Evolutionary conservation across 1,139 yeast species (phyloP).

Genomic region (Hemisphaericaspora subhashii): DNA sequence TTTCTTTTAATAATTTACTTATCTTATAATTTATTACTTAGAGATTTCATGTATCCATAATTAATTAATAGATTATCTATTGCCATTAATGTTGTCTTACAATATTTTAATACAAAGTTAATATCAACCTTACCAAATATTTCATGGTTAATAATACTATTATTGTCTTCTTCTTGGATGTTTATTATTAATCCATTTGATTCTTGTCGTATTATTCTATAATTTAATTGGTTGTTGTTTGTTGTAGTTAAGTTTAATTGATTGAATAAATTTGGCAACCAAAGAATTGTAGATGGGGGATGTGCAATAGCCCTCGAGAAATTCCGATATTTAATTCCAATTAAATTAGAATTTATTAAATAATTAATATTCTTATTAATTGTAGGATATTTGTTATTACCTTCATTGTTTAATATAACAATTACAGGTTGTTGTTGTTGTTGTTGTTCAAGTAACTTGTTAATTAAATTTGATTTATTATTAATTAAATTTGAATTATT

Average conservation of each 20-base stretch:
- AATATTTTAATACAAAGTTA: too few species aligned
- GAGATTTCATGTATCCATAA: constrained; percentile 1
- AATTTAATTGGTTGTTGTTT: neutral
- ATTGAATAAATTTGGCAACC: constrained; percentile 23
- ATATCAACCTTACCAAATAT: too few species aligned
- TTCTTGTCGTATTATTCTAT: neutral
- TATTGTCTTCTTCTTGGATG: neutral
- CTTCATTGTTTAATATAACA: neutral
- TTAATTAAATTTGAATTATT: constrained; percentile 1
- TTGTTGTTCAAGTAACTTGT: too few species aligned
- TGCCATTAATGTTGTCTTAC: constrained; percentile 15
- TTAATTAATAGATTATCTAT: constrained; percentile 12
- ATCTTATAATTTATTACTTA: constrained; percentile 6
- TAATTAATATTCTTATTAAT: constrained; percentile 3
- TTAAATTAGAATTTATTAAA: constrained; percentile 15
- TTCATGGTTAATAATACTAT: constrained; percentile 13
- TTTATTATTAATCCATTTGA: neutral
- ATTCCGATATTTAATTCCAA: constrained; percentile 5
- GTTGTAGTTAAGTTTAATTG: neutral
- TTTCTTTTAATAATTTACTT: neutral
- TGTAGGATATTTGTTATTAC: neutral
- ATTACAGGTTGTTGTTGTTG: neutral
- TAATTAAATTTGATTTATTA: too few species aligned
- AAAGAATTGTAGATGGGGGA: constrained; percentile 18
- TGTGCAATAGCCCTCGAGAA: constrained; percentile 8